Base-by-base conservation (phyloP, 768 basidiomycete genomes). In the Gyrodon lividus region DNA sequence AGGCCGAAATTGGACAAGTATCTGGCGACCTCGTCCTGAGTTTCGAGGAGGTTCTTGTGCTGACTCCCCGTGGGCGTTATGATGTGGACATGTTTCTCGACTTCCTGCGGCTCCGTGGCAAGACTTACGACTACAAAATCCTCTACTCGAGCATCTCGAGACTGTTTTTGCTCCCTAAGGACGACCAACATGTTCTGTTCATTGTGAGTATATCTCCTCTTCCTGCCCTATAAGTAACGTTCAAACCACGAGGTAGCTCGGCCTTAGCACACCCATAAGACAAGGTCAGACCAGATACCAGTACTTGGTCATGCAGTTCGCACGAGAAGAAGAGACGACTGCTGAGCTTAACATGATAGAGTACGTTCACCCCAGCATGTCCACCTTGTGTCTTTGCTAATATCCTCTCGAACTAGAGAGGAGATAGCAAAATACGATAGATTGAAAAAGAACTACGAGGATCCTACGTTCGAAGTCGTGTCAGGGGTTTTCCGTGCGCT, bases 121-220 rank as follows among this genome's bases (percentile, higher is more conserved):
- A 98, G 73, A 98, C 95, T 2, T 98, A 98, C 71, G 97, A 99
- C 70, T 99, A 99, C 79, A 94, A 98, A 72, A 92, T 99, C 51
- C 77, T 91, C 20, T 97, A 95, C 71, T 78, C 81, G 33, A 89
- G 87, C 56, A 92, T 99, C 59, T 85, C 89, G 20, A 80, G 83
- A 51, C 73, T 98, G 8, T 99, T 98, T 78, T 76, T 98, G 20
- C 77, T 99, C 5, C 97, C 97, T 14, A 96, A 97, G 66, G 97
- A 99, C 63, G 97, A 98, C 58, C 83, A 90, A 47, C 96, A 98
- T 64, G 88, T 97, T 31, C 77, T 97, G 48, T 93, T 99, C 65
- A 95, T 99, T 54, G 92, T 95, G 63, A 57, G 90, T 72, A 2
- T 48, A 6, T 1, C 48, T 13, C n/a, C 28, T 48, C 42, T 51